Conservation (phyloP, 2,329 filamentous ascomycete species). For the Fonsecaea multimorphosa region DNA sequence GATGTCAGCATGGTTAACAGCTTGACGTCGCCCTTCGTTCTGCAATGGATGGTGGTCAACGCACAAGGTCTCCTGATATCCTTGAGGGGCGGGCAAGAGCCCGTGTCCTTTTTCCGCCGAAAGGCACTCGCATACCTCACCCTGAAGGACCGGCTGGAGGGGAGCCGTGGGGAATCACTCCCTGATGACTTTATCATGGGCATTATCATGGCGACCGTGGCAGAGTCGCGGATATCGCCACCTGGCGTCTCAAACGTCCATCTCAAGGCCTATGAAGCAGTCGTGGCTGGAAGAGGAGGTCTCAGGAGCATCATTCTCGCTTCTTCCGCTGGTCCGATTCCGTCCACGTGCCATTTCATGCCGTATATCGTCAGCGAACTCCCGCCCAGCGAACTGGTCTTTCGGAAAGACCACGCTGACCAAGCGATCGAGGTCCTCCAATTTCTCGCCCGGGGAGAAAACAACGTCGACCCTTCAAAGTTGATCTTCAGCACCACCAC, state of each 20-base stretch:
- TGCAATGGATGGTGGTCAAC: slow-evolving; percentile 5
- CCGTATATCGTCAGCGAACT: slow-evolving; percentile 15
- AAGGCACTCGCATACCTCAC: background rate
- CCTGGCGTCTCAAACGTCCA: background rate
- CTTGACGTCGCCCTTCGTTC: background rate
- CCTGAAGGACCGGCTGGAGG: background rate
- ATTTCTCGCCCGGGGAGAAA: background rate
- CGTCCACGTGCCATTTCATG: background rate
- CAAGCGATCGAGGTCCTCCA: slow-evolving; percentile 1
- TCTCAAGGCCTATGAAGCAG: background rate
- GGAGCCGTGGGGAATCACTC: background rate
- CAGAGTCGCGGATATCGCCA: background rate
- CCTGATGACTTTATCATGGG: background rate
- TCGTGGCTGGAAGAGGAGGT: background rate
- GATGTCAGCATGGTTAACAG: background rate
- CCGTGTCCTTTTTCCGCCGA: slow-evolving; percentile 1
- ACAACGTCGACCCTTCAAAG: background rate
- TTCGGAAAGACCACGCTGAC: background rate
- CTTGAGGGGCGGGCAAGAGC: background rate
- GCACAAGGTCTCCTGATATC: background rate
- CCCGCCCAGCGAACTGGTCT: background rate
- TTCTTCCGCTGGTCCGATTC: background rate
- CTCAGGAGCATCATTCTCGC: background rate
- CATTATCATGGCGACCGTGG: background rate
- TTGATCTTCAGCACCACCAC: slow-evolving; percentile 5